A percentile compares a stretch with the other conserved stretches of the same genome.
phyloP scores from a whole-genome alignment of 164 flowering plant species.

The Pachysandra terminalis region DNA sequence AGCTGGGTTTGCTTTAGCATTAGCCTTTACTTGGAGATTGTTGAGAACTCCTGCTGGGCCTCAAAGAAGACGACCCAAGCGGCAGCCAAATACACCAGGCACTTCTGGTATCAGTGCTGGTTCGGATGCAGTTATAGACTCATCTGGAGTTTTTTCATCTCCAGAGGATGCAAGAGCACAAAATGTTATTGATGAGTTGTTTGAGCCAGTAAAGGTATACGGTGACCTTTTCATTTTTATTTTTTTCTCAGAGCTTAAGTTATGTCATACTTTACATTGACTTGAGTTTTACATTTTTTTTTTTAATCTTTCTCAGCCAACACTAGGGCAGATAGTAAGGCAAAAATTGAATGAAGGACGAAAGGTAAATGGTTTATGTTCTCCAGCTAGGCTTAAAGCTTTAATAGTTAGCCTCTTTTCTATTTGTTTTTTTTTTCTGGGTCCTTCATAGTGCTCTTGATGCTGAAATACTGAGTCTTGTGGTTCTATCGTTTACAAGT shows the following conservation, averaged over 20 bases:
- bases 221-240: background rate
- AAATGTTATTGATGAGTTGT: slow-evolving; percentile 71
- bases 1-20: slow-evolving; percentile 75
- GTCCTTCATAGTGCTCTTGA: background rate
- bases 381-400: background rate
- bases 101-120: slow-evolving; percentile 38
- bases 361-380: slow-evolving; percentile 41
- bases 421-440: background rate
- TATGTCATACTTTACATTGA: no score
- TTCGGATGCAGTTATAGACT: slow-evolving; percentile 23
- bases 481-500: background rate
- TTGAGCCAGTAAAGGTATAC: slow-evolving; percentile 72
- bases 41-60: slow-evolving; percentile 53
- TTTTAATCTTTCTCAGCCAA: slow-evolving; percentile 56
- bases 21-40: slow-evolving; percentile 76
- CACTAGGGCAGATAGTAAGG: slow-evolving; percentile 77
- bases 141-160: slow-evolving; percentile 39
- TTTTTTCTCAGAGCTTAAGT: no score
- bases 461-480: no score
- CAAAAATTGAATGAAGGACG: slow-evolving; percentile 90
- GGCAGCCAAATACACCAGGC: slow-evolving; percentile 42
- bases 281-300: slow-evolving; percentile 5
- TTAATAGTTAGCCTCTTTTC: background rate
- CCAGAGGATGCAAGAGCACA: slow-evolving; percentile 57
- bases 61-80: slow-evolving; percentile 65